These are phyloP conservation scores for Rhizopogon roseolus DNA, from an alignment of 768 basidiomycete species.

Conservation along the genomic window DNA sequence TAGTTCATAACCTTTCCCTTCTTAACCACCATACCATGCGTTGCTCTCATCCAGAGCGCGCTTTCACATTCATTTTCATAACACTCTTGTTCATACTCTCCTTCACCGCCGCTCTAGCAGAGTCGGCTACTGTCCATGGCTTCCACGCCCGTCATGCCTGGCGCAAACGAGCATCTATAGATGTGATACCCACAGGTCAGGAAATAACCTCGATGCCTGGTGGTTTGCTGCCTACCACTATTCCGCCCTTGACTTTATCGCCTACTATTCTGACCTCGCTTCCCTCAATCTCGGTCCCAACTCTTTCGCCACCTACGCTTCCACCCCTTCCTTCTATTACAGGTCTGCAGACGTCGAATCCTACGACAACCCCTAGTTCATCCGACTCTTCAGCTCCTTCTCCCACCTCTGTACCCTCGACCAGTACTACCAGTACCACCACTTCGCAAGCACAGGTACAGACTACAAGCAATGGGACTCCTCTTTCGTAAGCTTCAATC, in stretches of 20 bases:
- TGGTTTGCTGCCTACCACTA: neutral
- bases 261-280: neutral
- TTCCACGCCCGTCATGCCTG: constrained; percentile 1
- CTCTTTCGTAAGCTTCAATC: constrained; percentile 6
- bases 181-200: neutral
- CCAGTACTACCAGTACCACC: neutral
- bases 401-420: neutral
- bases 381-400: neutral
- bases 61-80: constrained; percentile 7
- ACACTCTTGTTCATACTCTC: constrained; percentile 8
- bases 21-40: neutral
- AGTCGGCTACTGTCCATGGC: neutral
- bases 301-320: neutral
- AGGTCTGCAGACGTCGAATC: neutral
- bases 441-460: too few relatives aligned
- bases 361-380: neutral
- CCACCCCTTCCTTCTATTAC: neutral
- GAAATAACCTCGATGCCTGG: neutral
- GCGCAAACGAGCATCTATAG: constrained; percentile 2
- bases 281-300: neutral
- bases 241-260: neutral
- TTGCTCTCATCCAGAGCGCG: neutral
- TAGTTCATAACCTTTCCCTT: neutral
- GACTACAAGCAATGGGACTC: neutral
- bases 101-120: neutral